These are phyloP conservation scores for Ogataea philodendri DNA, from an alignment of 805 yeast species.

Conservation along the genomic window DNA sequence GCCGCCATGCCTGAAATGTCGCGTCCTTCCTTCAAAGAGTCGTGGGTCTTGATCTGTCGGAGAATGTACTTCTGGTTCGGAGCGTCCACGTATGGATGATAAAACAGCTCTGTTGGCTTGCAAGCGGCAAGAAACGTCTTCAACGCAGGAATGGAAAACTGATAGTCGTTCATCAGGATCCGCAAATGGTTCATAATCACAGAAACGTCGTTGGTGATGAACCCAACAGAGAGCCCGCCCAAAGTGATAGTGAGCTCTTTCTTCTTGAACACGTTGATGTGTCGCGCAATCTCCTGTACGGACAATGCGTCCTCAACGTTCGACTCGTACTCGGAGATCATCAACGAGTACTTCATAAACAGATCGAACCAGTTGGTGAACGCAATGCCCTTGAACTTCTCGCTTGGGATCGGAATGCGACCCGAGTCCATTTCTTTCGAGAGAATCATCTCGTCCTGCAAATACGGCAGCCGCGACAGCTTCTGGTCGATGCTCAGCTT, in stretches of 20 bases:
- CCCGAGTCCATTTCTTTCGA: constrained; percentile 30
- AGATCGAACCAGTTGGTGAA: constrained; percentile 84
- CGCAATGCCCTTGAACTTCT: constrained; percentile 68
- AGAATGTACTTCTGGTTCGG: constrained; percentile 88
- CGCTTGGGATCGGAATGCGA: constrained; percentile 40
- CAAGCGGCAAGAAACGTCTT: constrained; percentile 62
- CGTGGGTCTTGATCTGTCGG: constrained; percentile 87
- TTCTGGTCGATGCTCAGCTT: constrained; percentile 70
- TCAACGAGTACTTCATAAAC: constrained; percentile 74
- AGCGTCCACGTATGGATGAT: constrained; percentile 56
- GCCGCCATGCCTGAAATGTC: constrained; percentile 78
- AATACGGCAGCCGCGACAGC: constrained; percentile 61
- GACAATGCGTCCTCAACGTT: constrained; percentile 60
- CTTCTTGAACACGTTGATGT: constrained; percentile 71
- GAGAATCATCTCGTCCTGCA: constrained; percentile 55
- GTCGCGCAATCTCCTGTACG: constrained; percentile 69
- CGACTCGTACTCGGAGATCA: constrained; percentile 58
- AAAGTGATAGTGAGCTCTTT: constrained; percentile 60
- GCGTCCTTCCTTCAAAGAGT: constrained; percentile 55
- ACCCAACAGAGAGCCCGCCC: constrained; percentile 61
- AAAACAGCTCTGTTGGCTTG: constrained; percentile 24
- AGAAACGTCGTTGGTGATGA: constrained; percentile 45
- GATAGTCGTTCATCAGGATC: constrained; percentile 60
- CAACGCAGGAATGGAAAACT: constrained; percentile 68
- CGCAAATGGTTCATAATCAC: constrained; percentile 60